Conservation (phyloP, 768 basidiomycete genomes). For the Nevesoporus exiguus region DNA sequence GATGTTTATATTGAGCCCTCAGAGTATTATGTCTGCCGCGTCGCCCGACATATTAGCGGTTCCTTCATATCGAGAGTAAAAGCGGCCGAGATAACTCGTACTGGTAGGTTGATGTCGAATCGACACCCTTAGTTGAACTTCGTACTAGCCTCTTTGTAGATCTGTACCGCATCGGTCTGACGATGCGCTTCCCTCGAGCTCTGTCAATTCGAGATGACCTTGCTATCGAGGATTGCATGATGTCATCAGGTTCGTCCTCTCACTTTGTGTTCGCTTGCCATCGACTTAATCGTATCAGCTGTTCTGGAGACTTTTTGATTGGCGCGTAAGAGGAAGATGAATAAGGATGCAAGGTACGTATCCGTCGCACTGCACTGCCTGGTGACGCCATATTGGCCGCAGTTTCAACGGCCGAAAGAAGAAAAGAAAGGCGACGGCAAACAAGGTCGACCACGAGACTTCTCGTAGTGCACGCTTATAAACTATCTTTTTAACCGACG, state of each 20-base stretch:
- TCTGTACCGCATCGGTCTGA: slow-evolving; percentile 79
- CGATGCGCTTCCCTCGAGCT: slow-evolving; percentile 93
- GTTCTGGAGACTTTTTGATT: slow-evolving; percentile 57
- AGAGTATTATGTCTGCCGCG: slow-evolving; percentile 47
- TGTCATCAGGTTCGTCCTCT: slow-evolving; percentile 51
- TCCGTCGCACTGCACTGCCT: not conserved
- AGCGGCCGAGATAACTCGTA: slow-evolving; percentile 82
- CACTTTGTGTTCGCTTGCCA: not conserved
- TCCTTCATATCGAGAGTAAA: slow-evolving; percentile 94
- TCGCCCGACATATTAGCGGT: slow-evolving; percentile 39
- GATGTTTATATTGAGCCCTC: slow-evolving; percentile 89
- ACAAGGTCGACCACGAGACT: slow-evolving; percentile 21
- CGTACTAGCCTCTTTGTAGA: slow-evolving; percentile 40
- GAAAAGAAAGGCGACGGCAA: slow-evolving; percentile 22
- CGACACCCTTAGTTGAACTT: not conserved
- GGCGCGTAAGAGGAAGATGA: slow-evolving; percentile 74
- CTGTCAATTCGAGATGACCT: slow-evolving; percentile 77
- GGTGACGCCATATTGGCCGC: not conserved
- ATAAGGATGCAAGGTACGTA: slow-evolving; percentile 50
- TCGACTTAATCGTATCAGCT: slow-evolving; percentile 36
- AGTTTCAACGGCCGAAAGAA: slow-evolving; percentile 35
- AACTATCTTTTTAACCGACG: slow-evolving; percentile 37
- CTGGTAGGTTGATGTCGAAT: slow-evolving; percentile 45
- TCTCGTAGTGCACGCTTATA: not conserved
- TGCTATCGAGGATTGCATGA: slow-evolving; percentile 66